A percentile compares a stretch with the other conserved stretches of the same genome.
phyloP scores from a whole-genome alignment of 257 asterid genomes.

The Misopates orontium region DNA sequence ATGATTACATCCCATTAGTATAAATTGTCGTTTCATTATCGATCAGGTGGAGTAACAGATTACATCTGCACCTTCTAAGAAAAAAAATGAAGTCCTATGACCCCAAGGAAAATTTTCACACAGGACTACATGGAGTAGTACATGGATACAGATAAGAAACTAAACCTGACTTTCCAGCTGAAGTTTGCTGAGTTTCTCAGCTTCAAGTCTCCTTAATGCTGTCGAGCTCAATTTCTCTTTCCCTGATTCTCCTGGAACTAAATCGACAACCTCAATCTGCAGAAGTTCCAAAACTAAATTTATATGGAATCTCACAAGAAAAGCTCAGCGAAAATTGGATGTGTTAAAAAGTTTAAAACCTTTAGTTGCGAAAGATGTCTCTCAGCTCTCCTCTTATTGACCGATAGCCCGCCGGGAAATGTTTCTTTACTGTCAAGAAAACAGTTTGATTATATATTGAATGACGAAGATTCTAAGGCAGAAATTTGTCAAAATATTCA shows the following conservation, averaged over 20 bases:
- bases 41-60: conserved; percentile 7
- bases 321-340: neutral
- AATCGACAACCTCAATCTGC: conserved; percentile 86
- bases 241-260: conserved; percentile 65
- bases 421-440: conserved; percentile 78
- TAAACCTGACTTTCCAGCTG: conserved; percentile 36
- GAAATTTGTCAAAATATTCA: too few relatives aligned
- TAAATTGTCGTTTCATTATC: neutral
- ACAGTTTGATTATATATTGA: conserved; percentile 29
- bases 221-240: conserved; percentile 81
- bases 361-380: conserved; percentile 67
- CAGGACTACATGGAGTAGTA: neutral
- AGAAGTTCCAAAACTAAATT: neutral
- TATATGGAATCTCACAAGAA: neutral
- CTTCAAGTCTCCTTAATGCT: conserved; percentile 68
- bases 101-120: neutral
- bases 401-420: conserved; percentile 75
- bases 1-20: conserved; percentile 11
- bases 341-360: conserved; percentile 38
- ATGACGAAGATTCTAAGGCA: neutral
- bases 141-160: conserved; percentile 15
- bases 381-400: conserved; percentile 80
- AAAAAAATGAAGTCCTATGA: neutral
- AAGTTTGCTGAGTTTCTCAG: conserved; percentile 51
- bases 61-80: conserved; percentile 24